Evolutionary conservation across 2,329 filamentous ascomycete genomes (phyloP).

Genomic region (Exophiala calicioides): DNA sequence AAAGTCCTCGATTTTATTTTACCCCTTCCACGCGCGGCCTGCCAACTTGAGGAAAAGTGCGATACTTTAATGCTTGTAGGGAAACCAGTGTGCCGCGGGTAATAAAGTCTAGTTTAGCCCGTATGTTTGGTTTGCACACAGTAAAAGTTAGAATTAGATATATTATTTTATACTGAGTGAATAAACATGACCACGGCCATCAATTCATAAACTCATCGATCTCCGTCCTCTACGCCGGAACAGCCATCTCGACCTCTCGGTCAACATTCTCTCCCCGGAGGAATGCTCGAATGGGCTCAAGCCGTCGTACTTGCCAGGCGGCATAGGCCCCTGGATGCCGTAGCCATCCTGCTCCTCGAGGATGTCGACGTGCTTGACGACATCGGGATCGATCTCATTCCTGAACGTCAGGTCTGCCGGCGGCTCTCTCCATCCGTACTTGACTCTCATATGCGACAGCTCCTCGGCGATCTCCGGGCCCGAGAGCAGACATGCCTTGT

Average conservation of each 20-base stretch:
- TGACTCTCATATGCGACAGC: constrained; percentile 24
- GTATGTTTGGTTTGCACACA: no score
- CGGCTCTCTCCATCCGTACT: constrained; percentile 29
- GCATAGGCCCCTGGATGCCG: constrained; percentile 20
- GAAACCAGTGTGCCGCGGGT: no score
- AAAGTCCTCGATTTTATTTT: no score
- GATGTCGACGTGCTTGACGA: constrained; percentile 26
- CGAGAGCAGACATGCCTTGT: constrained; percentile 27
- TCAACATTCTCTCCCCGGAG: no score
- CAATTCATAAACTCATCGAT: constrained; percentile 11
- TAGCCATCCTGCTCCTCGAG: constrained; percentile 26
- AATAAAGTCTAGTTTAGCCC: no score
- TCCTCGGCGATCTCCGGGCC: constrained; percentile 29
- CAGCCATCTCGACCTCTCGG: no score
- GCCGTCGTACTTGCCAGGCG: constrained; percentile 23
- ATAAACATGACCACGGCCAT: no score
- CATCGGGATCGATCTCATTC: constrained; percentile 21
- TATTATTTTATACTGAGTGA: not conserved
- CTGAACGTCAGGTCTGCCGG: constrained; percentile 8
- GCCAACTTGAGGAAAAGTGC: no score
- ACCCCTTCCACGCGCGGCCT: no score
- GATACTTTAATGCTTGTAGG: no score
- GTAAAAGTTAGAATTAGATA: no score
- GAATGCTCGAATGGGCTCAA: not conserved
- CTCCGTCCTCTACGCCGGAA: no score